Conservation (phyloP, 805 yeast genomes). For the Metschnikowia colocasiae region DNA sequence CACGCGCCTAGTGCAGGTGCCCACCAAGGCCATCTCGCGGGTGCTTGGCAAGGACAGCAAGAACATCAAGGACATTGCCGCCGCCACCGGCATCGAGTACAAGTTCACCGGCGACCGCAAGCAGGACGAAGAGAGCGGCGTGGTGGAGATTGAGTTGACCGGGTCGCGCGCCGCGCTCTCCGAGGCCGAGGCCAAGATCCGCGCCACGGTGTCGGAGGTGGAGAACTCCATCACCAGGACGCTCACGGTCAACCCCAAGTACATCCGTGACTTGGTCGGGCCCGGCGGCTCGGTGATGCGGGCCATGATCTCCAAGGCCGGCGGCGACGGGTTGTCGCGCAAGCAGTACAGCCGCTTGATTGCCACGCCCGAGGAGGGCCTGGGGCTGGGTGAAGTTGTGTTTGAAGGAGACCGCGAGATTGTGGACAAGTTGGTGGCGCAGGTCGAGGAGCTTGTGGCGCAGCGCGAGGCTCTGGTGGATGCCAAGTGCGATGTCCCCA, state of each 20-base stretch:
- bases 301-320: conserved; percentile 74
- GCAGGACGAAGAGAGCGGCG: conserved; percentile 45
- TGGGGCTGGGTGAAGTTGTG: conserved; percentile 55
- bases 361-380: conserved; percentile 64
- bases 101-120: conserved; percentile 40
- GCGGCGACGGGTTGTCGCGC: conserved; percentile 49
- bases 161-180: conserved; percentile 77
- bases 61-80: conserved; percentile 73
- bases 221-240: conserved; percentile 57
- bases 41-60: conserved; percentile 91
- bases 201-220: conserved; percentile 58
- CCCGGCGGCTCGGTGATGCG: conserved; percentile 69
- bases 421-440: conserved; percentile 64
- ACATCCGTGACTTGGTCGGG: conserved; percentile 75
- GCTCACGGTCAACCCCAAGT: conserved; percentile 66
- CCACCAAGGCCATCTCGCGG: conserved; percentile 70
- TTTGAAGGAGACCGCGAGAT: conserved; percentile 72
- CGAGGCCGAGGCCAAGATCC: conserved; percentile 63
- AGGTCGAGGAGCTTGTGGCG: conserved; percentile 58
- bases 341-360: conserved; percentile 51
- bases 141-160: conserved; percentile 61
- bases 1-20: conserved; percentile 59
- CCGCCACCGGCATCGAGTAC: conserved; percentile 60
- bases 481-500: conserved; percentile 56
- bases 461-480: conserved; percentile 58